Conservation (phyloP, 495 filamentous ascomycete genomes). For the Neurospora discreta region DNA sequence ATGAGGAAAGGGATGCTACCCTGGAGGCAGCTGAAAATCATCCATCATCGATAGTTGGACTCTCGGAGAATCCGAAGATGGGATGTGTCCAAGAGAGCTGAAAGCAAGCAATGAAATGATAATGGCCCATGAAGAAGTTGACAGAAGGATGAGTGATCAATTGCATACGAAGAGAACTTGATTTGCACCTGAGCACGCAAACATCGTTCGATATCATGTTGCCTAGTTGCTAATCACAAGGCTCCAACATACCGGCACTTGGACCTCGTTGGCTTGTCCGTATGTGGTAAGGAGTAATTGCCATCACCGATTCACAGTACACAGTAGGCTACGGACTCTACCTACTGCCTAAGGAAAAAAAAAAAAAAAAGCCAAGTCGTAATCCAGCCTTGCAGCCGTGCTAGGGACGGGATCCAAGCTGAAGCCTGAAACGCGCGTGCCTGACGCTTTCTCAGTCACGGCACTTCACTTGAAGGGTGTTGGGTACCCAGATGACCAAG, state of each 20-base stretch:
- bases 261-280: neutral
- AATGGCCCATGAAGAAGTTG: neutral
- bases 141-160: neutral
- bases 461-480: neutral
- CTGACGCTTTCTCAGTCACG: neutral
- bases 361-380: neutral
- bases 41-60: neutral
- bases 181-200: neutral
- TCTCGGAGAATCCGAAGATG: neutral
- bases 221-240: neutral
- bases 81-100: neutral
- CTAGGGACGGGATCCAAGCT: slow-evolving; percentile 15
- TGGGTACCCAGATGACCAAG: neutral
- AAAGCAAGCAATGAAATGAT: neutral
- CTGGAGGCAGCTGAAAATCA: neutral
- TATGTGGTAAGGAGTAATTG: neutral
- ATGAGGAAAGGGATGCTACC: slow-evolving; percentile 8
- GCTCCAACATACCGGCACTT: neutral
- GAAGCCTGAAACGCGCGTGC: slow-evolving; percentile 15
- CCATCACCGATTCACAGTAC: neutral
- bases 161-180: neutral
- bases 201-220: neutral
- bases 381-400: slow-evolving; percentile 4
- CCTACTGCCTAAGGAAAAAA: neutral
- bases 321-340: neutral